A percentile compares a stretch with the other conserved stretches of the same genome.
Evolutionary conservation across 148 eudicot species (phyloP).

Genomic region (Bassia scoparia): DNA sequence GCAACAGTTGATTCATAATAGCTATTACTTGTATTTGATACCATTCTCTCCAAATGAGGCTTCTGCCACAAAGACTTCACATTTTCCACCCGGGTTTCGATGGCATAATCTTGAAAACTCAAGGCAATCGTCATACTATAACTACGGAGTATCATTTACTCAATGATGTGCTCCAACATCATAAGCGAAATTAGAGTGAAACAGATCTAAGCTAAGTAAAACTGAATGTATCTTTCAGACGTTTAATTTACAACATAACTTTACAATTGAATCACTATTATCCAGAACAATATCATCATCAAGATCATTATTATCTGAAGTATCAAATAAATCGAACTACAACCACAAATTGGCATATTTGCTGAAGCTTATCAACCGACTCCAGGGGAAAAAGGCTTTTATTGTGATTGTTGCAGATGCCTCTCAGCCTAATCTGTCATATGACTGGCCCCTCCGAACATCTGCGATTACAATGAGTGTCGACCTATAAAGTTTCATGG

Average conservation of each 20-base stretch:
- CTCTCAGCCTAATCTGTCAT: background rate
- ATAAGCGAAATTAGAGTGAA: background rate
- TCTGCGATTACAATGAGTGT: background rate
- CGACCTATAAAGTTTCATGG: background rate
- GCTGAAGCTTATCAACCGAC: background rate
- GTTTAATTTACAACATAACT: background rate
- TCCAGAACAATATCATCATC: background rate
- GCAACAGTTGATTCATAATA: background rate
- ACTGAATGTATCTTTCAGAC: background rate
- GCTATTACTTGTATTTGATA: background rate
- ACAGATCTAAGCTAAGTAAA: background rate
- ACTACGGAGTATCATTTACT: background rate
- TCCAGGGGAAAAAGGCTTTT: background rate
- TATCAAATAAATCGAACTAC: background rate
- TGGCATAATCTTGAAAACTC: conserved; percentile 6
- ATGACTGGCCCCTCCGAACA: background rate
- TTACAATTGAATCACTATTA: background rate
- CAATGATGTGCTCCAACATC: background rate
- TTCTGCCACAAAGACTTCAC: no score
- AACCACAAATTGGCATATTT: background rate
- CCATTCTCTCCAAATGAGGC: no score
- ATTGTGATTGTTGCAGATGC: no score
- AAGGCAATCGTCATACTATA: background rate
- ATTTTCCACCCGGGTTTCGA: no score
- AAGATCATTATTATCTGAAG: background rate